Conservation (phyloP, 2,329 filamentous ascomycete genomes). For the Rachicladosporium sp. region DNA sequence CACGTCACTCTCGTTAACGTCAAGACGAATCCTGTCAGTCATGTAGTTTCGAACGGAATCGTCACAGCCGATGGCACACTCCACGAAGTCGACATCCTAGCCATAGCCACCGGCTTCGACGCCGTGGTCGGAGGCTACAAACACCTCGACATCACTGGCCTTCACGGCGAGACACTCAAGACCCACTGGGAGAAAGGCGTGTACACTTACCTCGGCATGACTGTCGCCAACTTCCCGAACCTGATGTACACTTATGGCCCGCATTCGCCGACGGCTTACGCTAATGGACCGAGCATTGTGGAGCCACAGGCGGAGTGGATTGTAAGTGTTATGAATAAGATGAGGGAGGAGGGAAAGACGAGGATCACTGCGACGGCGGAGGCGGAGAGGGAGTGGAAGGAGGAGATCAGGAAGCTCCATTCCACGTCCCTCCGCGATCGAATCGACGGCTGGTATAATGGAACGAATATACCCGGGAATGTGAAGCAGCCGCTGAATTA, state of each 20-base stretch:
- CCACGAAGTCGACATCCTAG: slow-evolving; percentile 30
- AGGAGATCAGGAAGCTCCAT: slow-evolving; percentile 19
- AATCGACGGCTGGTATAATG: slow-evolving; percentile 26
- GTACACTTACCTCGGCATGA: slow-evolving; percentile 29
- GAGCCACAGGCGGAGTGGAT: slow-evolving; percentile 35
- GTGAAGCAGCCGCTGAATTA: slow-evolving; percentile 17
- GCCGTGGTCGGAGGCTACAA: slow-evolving; percentile 23
- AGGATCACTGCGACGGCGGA: slow-evolving; percentile 30
- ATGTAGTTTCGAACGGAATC: slow-evolving; percentile 33
- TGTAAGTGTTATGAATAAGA: slow-evolving; percentile 29
- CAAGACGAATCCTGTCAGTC: slow-evolving; percentile 29
- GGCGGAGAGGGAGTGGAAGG: slow-evolving; percentile 30
- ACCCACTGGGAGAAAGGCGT: slow-evolving; percentile 32
- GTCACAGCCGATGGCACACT: slow-evolving; percentile 28
- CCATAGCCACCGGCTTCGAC: slow-evolving; percentile 35
- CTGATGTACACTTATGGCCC: slow-evolving; percentile 27
- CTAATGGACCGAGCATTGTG: slow-evolving; percentile 34
- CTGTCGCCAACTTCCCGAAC: slow-evolving; percentile 23
- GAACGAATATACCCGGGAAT: slow-evolving; percentile 35
- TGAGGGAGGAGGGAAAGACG: slow-evolving; percentile 25
- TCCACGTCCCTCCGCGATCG: slow-evolving; percentile 19
- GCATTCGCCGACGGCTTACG: slow-evolving; percentile 35
- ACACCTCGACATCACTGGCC: slow-evolving; percentile 24
- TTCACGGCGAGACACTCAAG: slow-evolving; percentile 27
- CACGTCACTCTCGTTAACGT: slow-evolving; percentile 32